Conservation (phyloP, 441 rosid species). For the Erysimum cheiri region DNA sequence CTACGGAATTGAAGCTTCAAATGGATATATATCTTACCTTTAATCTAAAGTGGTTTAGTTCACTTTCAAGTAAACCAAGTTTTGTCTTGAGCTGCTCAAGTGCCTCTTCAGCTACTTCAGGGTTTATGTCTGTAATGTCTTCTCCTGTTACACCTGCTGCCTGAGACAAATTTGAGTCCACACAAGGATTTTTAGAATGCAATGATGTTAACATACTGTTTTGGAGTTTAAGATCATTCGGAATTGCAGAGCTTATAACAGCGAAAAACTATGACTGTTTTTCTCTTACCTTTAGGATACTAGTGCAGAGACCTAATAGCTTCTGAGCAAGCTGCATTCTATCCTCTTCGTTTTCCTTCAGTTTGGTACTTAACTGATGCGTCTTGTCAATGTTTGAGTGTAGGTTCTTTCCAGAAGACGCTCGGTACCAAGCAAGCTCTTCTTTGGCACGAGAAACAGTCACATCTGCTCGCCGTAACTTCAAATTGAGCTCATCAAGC, state of each 20-base stretch:
- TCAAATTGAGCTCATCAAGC: conserved; percentile 78
- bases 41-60: conserved; percentile 63
- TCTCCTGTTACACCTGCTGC: conserved; percentile 48
- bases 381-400: conserved; percentile 62
- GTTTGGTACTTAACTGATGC: conserved; percentile 56
- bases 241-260: conserved; percentile 1
- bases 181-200: conserved; percentile 5
- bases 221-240: conserved; percentile 20
- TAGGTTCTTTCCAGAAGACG: conserved; percentile 65
- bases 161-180: conserved; percentile 23
- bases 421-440: conserved; percentile 80
- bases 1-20: conserved; percentile 1
- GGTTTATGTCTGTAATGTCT: conserved; percentile 58
- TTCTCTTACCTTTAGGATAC: conserved; percentile 66
- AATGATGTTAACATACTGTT: conserved; percentile 3
- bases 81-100: conserved; percentile 70
- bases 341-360: conserved; percentile 82
- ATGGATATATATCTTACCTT: conserved; percentile 52
- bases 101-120: conserved; percentile 78
- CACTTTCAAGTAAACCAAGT: conserved; percentile 68
- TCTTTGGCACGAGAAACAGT: conserved; percentile 76
- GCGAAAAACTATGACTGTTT: conserved; percentile 2
- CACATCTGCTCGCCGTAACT: conserved; percentile 65
- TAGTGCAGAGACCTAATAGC: conserved; percentile 71
- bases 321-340: conserved; percentile 70